Conservation (phyloP, 2,329 filamentous ascomycete genomes). For the Curvularia verruculosa region DNA sequence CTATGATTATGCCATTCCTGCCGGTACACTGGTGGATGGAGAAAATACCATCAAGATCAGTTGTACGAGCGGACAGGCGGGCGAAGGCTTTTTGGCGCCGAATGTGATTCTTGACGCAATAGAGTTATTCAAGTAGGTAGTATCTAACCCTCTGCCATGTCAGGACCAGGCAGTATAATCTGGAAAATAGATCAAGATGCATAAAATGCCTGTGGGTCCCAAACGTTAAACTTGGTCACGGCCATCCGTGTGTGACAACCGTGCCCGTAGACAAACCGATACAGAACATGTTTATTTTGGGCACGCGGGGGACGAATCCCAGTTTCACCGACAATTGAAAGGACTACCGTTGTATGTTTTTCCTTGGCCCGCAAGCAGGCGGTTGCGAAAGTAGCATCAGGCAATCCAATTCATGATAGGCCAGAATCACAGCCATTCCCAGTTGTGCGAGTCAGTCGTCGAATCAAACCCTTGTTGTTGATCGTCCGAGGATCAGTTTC, state of each 20-base stretch:
- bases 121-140: slow-evolving; percentile 36
- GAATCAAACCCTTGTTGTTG: background rate
- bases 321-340: background rate
- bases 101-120: slow-evolving; percentile 55
- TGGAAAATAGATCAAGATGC: background rate
- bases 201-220: background rate
- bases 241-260: background rate
- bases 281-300: background rate
- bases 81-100: slow-evolving; percentile 62
- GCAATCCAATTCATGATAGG: slow-evolving; percentile 2
- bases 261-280: background rate
- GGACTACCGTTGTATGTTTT: slow-evolving; percentile 5
- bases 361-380: background rate
- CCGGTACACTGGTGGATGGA: slow-evolving; percentile 64
- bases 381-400: background rate
- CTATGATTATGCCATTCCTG: slow-evolving; percentile 66
- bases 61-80: slow-evolving; percentile 64
- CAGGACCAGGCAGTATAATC: background rate
- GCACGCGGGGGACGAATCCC: background rate
- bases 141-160: background rate
- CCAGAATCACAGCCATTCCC: background rate
- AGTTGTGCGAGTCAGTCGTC: slow-evolving; percentile 4
- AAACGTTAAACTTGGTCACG: background rate
- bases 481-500: background rate
- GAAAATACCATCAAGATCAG: slow-evolving; percentile 67